Base-by-base conservation (phyloP, 2,329 filamentous ascomycete species). In the Bipolaris cookei region DNA sequence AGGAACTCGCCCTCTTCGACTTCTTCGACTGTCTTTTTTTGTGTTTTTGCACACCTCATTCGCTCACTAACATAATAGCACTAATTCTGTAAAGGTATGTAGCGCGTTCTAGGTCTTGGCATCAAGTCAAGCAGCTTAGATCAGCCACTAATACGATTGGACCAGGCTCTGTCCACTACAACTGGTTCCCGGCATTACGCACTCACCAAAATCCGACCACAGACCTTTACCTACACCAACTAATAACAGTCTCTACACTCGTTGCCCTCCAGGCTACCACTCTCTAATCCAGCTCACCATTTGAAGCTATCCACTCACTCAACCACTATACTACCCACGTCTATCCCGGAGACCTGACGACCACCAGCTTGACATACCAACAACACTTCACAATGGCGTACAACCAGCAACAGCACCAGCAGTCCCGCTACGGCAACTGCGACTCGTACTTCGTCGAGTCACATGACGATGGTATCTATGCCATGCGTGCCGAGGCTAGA, bases 391-490 rank as follows among this genome's bases (percentile, higher is more conserved):
- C 71, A 68, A 87, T 87, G 85, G 81, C 84, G 68, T 85, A 80
- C 72, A 79, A 82, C 67, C 79, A 79, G 67, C 78, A 81, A 68
- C 78, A 80, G 65, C 78, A 80, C 64, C 74, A 77, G 49, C 79
- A 82, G 56, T 78, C 81, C 56, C 80, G 79, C 67, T 86, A 84
- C 75, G 86, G 87, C 66, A 84, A 85, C 53, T 90, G 88, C 75
- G 87, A 89, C 63, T 87, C 83, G 56, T 90, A 84, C 77, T 90
- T 90, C 69, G 85, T 89, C 53, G 88, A 90, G 68, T 82, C 81
- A 61, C 79, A 84, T 61, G 83, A 86, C 57, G 82, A 84, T 48
- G 82, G 79, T 45, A 59, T 81, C 51, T 82, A 79, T 79, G 80
- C 79, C 43, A 72, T 77, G 66, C 86, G 87, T 62, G 84, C 91